Base-by-base conservation (phyloP, 805 yeast species). In the Wickerhamomyces rabaulensis region DNA sequence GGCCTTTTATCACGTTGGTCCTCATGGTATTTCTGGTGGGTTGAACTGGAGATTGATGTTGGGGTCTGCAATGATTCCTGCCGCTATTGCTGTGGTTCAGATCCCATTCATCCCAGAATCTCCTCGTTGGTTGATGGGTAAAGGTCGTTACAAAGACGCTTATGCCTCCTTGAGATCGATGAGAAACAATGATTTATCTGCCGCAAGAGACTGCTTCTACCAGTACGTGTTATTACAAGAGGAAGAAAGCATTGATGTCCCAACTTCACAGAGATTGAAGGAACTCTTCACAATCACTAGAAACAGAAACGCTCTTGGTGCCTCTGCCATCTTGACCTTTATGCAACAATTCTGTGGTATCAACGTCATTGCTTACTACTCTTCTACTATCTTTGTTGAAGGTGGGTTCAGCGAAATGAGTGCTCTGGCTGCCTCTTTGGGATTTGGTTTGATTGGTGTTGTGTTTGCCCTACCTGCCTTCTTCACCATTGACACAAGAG, bases 281-380 rank as follows among this genome's bases (percentile, higher is more conserved):
- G 84, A 80, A 61, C 68, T 85, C 71, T 70, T 86, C 58, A 73
- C 81, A 1, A 72, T 84, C 37, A 76, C 90, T 61, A 78, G 95
- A 70, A 85, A 84, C 62, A 77, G 94, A 65, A 83, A 87, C 60
- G 92, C 90, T 46, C 79, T 87, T 9, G 54, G 82, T 46, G 94
- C 87, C 43, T 80, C 92, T 6, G 82, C 83, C 76, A 73, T 86
- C 51, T 86, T 81, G 49, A 87, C 87, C 82, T 84, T 86, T 61
- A 82, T 83, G 87, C 95, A 87, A 69, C 94, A 87, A 63, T 84
- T 87, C 68, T 87, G 95, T 66, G 95, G 95, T 54, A 78, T 87
- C 63, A 87, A 87, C 59, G 90, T 87, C 42, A 85, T 87, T 65
- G 90, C 92, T 17, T 84, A 85, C 65, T 87, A 84, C 63, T 83